Percentiles rank a stretch among this genome's conserved stretches.
These are phyloP conservation scores for Rhizophora mangle DNA, from an alignment of 345 rosid species.

Conservation along the genomic window DNA sequence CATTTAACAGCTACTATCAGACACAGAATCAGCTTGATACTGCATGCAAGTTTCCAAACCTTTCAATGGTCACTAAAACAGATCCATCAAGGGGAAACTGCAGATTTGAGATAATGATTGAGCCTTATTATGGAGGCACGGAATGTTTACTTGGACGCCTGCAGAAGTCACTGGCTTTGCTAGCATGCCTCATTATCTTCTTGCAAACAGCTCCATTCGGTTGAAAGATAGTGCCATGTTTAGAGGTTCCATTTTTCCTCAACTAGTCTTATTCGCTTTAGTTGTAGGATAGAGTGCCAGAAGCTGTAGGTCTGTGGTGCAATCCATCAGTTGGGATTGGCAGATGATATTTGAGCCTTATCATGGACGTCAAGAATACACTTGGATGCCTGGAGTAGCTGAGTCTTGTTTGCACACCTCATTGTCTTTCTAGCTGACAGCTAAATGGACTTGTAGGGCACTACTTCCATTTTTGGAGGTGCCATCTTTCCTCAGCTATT, in stretches of 20 bases:
- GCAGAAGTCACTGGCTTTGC: slow-evolving; percentile 17
- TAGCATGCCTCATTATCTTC: slow-evolving; percentile 29
- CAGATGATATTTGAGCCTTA: too few relatives aligned
- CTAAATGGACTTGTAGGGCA: too few relatives aligned
- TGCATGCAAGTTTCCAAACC: slow-evolving; percentile 77
- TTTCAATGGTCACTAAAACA: slow-evolving; percentile 49
- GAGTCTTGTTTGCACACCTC: too few relatives aligned
- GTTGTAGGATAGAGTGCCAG: too few relatives aligned
- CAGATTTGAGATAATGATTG: slow-evolving; percentile 60
- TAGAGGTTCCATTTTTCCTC: slow-evolving; percentile 19
- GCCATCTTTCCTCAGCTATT: too few relatives aligned
- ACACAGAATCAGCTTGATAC: slow-evolving; percentile 59
- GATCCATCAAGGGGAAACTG: slow-evolving; percentile 64
- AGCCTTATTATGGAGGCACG: slow-evolving; percentile 65
- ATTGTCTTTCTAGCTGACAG: too few relatives aligned
- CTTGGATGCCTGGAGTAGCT: too few relatives aligned
- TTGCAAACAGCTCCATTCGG: slow-evolving; percentile 32
- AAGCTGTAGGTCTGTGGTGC: too few relatives aligned
- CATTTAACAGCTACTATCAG: slow-evolving; percentile 92
- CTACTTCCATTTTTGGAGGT: too few relatives aligned
- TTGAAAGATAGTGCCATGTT: slow-evolving; percentile 8
- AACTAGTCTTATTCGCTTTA: neutral
- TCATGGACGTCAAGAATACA: too few relatives aligned
- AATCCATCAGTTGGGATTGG: too few relatives aligned
- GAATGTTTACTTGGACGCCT: slow-evolving; percentile 11